Conservation (phyloP, 169 alveolate genomes). For the Cytauxzoon felis region DNA sequence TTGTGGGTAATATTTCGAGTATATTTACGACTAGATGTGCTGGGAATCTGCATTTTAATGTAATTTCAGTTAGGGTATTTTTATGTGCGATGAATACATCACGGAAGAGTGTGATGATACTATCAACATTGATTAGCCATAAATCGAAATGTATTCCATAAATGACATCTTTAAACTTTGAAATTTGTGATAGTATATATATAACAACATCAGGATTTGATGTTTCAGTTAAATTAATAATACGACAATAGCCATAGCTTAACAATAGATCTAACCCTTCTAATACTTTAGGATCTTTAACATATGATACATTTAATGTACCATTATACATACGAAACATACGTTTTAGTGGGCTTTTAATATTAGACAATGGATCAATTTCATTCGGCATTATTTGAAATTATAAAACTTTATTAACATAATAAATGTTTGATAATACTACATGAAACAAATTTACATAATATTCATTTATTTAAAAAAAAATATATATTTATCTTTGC, state of each 20-base stretch:
- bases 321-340: conserved; percentile 9
- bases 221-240: conserved; percentile 6
- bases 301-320: conserved; percentile 17
- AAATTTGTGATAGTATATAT: conserved; percentile 10
- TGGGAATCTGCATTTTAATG: conserved; percentile 40
- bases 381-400: too few relatives aligned
- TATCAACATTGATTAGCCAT: conserved; percentile 29
- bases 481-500: too few relatives aligned
- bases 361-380: too few relatives aligned
- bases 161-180: conserved; percentile 5
- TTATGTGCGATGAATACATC: conserved; percentile 12
- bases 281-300: conserved; percentile 16
- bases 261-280: conserved; percentile 20
- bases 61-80: conserved; percentile 18
- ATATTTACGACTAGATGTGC: conserved; percentile 14
- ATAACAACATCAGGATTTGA: conserved; percentile 15
- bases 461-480: too few relatives aligned
- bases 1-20: conserved; percentile 19
- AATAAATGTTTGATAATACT: too few relatives aligned
- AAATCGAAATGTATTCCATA: conserved; percentile 32
- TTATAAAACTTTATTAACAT: too few relatives aligned
- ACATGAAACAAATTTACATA: too few relatives aligned
- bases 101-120: conserved; percentile 8
- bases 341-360: conserved; percentile 9
- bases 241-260: background rate